Evolutionary conservation across 108 stramenopile genomes (phyloP).

Genomic region (Pseudonitzschia multiseries): DNA sequence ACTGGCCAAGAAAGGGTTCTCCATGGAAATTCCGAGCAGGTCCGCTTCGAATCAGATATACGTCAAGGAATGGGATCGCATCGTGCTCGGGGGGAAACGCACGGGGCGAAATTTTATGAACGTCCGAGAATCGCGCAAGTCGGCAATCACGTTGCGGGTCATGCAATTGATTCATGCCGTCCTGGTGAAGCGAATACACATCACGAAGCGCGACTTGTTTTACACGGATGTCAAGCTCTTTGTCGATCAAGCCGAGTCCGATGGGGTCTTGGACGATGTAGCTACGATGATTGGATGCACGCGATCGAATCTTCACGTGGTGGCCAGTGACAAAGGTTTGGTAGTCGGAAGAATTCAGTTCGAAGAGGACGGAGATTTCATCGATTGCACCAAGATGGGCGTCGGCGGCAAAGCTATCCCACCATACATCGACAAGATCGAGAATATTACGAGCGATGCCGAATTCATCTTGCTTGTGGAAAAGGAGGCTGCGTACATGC

Average conservation of each 20-base stretch:
- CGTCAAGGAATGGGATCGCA: constrained; percentile 89
- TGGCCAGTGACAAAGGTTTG: constrained; percentile 96
- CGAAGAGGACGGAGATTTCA: constrained; percentile 93
- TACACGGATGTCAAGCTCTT: constrained; percentile 99
- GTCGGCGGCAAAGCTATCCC: constrained; percentile 98
- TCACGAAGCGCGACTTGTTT: constrained; percentile 98
- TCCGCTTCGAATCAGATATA: constrained; percentile 90
- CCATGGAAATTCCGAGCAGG: constrained; percentile 81
- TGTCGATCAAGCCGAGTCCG: constrained; percentile 91
- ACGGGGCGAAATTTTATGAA: constrained; percentile 70
- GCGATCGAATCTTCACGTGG: constrained; percentile 93
- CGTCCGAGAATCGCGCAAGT: constrained; percentile 89
- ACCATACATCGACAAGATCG: constrained; percentile 96
- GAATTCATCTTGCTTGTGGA: constrained; percentile 96
- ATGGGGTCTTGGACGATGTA: constrained; percentile 94
- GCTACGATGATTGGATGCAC: constrained; percentile 97
- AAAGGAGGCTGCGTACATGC: constrained; percentile 99
- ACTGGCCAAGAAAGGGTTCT: constrained; percentile 65
- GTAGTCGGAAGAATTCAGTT: constrained; percentile 92
- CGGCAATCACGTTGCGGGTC: constrained; percentile 93
- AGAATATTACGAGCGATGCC: constrained; percentile 90
- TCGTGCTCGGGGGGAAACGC: constrained; percentile 74
- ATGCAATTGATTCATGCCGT: constrained; percentile 94
- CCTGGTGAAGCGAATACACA: constrained; percentile 90
- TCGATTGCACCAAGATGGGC: constrained; percentile 93